Evolutionary conservation across 768 basidiomycete genomes (phyloP), one percentile per base, ranked within the genome.

Genomic region (Tylopilus cervinicoccineus): DNA sequence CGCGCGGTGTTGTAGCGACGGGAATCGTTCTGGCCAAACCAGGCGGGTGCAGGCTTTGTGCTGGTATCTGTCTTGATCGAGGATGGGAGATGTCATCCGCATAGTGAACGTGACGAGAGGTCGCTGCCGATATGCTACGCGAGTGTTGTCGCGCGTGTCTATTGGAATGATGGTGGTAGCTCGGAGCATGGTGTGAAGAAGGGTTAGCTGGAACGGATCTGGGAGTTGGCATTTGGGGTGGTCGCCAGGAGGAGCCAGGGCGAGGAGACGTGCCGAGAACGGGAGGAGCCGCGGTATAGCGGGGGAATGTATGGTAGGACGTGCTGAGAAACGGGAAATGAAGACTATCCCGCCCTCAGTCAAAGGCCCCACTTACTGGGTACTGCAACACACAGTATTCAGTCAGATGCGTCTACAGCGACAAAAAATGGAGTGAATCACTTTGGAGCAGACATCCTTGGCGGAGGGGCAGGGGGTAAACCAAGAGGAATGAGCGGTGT

Each of bases 261-360:
- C 50, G 29, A 37, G 14, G 24, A 12, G 46, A 39, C 19, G 16
- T 27, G 2, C 37, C 23, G n/a, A 37, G 19, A 6, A 33, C 29
- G 38, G 32, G 47, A 2, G 52, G 46, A 24, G 43, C 33, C 12
- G 45, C 10, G 1, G 51, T 11, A 12, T 61, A 56, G 22, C 66
- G 66, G 14, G 64, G 61, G 14, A 65, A 65, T 19, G 58, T 65
- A 33, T 67, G 47, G 49, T 64, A 57, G 34, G 66, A 46, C 26
- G 51, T 2, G 14, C 61, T 66, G 48, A 36, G 38, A 36, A 39
- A 19, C 33, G 34, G 50, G 48, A 40, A 40, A 46, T 55, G 44
- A 64, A 55, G 43, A 45, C 23, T 14, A 26, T 36, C 45, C 44
- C 45, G 44, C 20, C 37, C 32, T 44, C 47, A 41, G 46, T 36